A percentile compares a stretch with the other conserved stretches of the same genome.
Conservation (phyloP, 495 filamentous ascomycete genomes). For the Tricharina praecox region DNA sequence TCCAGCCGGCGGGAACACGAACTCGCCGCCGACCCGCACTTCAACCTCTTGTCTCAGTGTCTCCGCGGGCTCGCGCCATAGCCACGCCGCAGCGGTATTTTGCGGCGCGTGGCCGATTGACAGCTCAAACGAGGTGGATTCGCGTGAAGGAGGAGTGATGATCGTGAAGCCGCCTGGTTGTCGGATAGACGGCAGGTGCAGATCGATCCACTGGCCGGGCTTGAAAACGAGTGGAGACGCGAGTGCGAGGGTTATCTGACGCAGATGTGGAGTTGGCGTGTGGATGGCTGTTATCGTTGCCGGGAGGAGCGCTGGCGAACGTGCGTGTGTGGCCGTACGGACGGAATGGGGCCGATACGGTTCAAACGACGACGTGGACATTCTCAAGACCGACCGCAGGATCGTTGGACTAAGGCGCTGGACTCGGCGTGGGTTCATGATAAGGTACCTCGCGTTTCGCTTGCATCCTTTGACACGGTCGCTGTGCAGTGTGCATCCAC, state of each 20-base stretch:
- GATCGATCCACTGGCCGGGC: slow-evolving; percentile 85
- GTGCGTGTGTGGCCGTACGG: background rate
- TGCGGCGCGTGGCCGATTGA: slow-evolving; percentile 49
- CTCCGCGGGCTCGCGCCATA: slow-evolving; percentile 39
- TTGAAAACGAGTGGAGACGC: background rate
- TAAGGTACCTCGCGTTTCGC: too few relatives aligned
- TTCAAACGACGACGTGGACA: too few relatives aligned
- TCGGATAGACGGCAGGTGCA: slow-evolving; percentile 46
- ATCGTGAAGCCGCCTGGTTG: slow-evolving; percentile 76
- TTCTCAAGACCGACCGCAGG: too few relatives aligned
- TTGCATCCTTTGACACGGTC: too few relatives aligned
- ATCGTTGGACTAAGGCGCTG: too few relatives aligned
- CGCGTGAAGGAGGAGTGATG: slow-evolving; percentile 48
- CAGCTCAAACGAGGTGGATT: slow-evolving; percentile 43
- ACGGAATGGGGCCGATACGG: background rate
- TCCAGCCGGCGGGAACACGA: slow-evolving; percentile 12
- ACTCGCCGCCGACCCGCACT: slow-evolving; percentile 12
- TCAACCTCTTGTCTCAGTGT: slow-evolving; percentile 28
- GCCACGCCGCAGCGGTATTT: slow-evolving; percentile 53
- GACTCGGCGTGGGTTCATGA: too few relatives aligned
- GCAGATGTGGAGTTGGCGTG: background rate
- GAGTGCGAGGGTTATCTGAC: background rate
- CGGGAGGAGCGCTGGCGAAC: background rate
- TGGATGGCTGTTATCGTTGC: background rate
- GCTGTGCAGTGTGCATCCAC: too few relatives aligned